phyloP scores from a whole-genome alignment of 441 rosid species.

The Capsella rubella region DNA sequence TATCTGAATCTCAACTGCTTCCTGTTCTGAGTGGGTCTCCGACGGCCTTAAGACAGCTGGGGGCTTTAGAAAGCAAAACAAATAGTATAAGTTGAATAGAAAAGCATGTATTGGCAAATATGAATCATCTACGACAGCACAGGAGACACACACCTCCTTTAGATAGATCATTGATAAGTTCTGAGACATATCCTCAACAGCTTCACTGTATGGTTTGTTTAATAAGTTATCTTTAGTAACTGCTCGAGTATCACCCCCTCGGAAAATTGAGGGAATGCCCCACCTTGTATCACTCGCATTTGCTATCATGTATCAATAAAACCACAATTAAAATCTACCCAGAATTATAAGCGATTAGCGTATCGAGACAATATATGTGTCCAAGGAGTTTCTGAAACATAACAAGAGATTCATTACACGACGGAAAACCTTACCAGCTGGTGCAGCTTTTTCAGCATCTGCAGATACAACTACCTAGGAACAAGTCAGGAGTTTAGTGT shows the following conservation, averaged over 20 bases:
- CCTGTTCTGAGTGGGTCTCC: conserved; percentile 83
- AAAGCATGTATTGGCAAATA: conserved; percentile 23
- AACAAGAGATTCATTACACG: no score
- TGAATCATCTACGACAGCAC: conserved; percentile 5
- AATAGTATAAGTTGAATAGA: conserved; percentile 31
- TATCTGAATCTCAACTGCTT: conserved; percentile 74
- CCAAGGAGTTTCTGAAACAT: no score
- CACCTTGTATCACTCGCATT: conserved; percentile 49
- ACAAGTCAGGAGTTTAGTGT: conserved; percentile 21
- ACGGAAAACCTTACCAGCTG: conserved; percentile 47
- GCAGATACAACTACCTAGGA: conserved; percentile 63
- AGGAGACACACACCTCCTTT: conserved; percentile 68
- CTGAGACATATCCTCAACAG: conserved; percentile 59
- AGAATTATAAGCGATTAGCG: conserved; percentile 27
- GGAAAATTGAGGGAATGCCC: conserved; percentile 83
- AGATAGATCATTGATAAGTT: conserved; percentile 77
- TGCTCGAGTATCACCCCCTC: conserved; percentile 65
- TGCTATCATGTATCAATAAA: conserved; percentile 41
- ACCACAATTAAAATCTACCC: conserved; percentile 42
- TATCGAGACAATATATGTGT: neutral
- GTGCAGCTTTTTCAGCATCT: conserved; percentile 64
- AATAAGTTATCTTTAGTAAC: conserved; percentile 64
- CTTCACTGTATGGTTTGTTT: conserved; percentile 60
- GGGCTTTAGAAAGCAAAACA: conserved; percentile 59
- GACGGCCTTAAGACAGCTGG: conserved; percentile 84